Evolutionary conservation across 2,329 filamentous ascomycete species (phyloP), one percentile per base, ranked within the genome.

Genomic region (Colletotrichum orchidophilum): DNA sequence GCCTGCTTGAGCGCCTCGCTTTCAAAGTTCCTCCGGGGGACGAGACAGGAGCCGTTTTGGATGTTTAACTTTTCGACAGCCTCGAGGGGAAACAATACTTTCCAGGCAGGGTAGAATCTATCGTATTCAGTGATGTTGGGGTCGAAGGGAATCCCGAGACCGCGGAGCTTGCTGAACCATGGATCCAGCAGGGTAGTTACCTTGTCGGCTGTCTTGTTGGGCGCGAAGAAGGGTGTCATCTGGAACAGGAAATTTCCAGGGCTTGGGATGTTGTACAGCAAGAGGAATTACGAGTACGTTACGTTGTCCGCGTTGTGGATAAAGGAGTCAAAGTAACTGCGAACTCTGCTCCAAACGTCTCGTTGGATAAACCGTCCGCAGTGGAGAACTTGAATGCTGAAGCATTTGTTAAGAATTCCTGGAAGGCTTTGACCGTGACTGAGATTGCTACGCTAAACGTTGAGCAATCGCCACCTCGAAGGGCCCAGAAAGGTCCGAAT

Each of bases 401-500:
- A 8, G 66, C 66, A 8, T 60, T 65, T 7, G 66, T 69, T 1
- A 29, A 31, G 1, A 65, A 3, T 7, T 69, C 66, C 0, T 60
- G 60, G 29, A 69, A 69, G 1, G 61, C 61, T 3, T 69, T 69
- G 24, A 69, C 66, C 1, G 66, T 69, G 18, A 69, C 66, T 6
- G 66, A 69, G 18, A 54, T 65, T 11, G 66, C 61, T 1, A 69
- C 39, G 9, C 60, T 60, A 53, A 69, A 69, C 0, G 66, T 69
- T 13, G 66, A 69, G 18, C 84, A 87, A 1, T 90, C 90, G 0
- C 90, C 89, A 3, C 89, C 89, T 31, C 83, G 82, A 1, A 91
- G 78, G 1, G 90, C 91, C 90, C 90, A 93, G 79, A 88, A 92
- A 92, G 80, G 60, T 92, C 90, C 0, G 80, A 68, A 72, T 92